A percentile compares a stretch with the other conserved stretches of the same genome.
phyloP scores from a whole-genome alignment of 306 rosid species.

The Crotalaria pallida region DNA sequence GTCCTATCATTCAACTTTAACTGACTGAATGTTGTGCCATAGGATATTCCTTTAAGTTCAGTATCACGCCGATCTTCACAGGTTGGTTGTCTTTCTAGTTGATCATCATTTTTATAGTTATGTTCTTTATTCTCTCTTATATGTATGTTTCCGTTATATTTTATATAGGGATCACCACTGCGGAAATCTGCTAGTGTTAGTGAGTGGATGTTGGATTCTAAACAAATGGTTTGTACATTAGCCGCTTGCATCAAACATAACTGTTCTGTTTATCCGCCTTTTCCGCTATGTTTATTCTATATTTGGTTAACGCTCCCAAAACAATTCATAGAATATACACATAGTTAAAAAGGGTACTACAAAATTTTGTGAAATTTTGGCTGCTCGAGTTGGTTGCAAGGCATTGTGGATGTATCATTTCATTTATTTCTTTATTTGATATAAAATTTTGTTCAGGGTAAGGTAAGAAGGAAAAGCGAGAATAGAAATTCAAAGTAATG shows the following conservation, averaged over 20 bases:
- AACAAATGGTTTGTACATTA: conserved; percentile 57
- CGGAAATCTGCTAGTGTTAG: conserved; percentile 97
- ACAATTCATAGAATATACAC: background rate
- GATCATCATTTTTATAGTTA: background rate
- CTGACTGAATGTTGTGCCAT: conserved; percentile 45
- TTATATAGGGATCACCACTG: conserved; percentile 65
- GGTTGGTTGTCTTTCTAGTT: conserved; percentile 48
- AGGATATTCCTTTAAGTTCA: conserved; percentile 95
- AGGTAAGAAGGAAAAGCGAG: no score
- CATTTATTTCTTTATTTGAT: conserved; percentile 6
- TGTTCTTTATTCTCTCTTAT: conserved; percentile 11
- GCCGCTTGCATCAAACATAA: background rate
- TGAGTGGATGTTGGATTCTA: conserved; percentile 86
- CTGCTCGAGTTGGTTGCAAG: background rate
- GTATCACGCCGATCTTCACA: conserved; percentile 81
- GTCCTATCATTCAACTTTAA: conserved; percentile 5
- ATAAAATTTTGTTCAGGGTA: no score
- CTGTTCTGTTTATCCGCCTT: background rate
- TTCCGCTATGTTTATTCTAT: background rate
- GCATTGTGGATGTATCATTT: conserved; percentile 1
- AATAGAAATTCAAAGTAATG: no score
- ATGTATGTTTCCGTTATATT: conserved; percentile 30
- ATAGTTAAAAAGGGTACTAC: no score
- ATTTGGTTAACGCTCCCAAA: background rate
- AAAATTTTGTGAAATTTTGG: conserved; percentile 9